Percentiles rank a stretch among this genome's conserved stretches.
phyloP scores from a whole-genome alignment of 306 rosid genomes.

The cucumber (Cucumis sativus) region Cucumber_9930_V3 NC_026661.2:3890501-3891000 shows the following conservation, averaged over 20 bases:
- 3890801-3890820: neutral
- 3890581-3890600: neutral
- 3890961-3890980: conserved; percentile 1
- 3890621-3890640: neutral
- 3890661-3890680: neutral
- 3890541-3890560: neutral
- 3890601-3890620: neutral
- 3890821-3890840: neutral
- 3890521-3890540: neutral
- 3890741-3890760: neutral
- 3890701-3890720: neutral
- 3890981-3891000: neutral
- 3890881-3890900: neutral
- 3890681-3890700: neutral
- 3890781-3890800: neutral
- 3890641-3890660: neutral
- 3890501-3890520: neutral
- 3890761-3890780: neutral
- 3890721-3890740: neutral
- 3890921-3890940: neutral
- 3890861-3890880: neutral
- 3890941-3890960: neutral
- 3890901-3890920: neutral
- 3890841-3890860: neutral
- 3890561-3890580: neutral